These are phyloP conservation scores for Dendrobium catenatum DNA, from an alignment of 106 monocot species.

Conservation along the genomic window DNA sequence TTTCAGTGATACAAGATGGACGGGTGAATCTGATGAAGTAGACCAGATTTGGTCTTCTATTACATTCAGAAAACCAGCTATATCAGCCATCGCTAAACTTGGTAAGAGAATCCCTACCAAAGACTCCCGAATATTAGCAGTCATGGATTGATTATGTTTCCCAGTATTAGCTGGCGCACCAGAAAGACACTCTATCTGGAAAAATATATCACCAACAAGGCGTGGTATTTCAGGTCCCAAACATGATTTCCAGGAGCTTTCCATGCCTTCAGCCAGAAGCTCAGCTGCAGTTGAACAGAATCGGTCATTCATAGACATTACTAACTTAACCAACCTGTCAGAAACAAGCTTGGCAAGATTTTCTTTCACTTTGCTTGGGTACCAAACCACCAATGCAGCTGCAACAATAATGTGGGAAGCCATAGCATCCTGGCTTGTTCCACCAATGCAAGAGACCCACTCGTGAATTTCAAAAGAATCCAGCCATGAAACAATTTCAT, in stretches of 20 bases:
- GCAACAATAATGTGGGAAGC: constrained; percentile 87
- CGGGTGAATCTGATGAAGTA: constrained; percentile 86
- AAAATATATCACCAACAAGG: constrained; percentile 69
- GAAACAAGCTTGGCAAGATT: constrained; percentile 50
- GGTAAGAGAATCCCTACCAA: constrained; percentile 79
- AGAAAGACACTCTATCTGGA: constrained; percentile 88
- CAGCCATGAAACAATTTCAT: constrained; percentile 56
- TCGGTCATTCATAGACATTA: constrained; percentile 82
- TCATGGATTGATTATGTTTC: constrained; percentile 30
- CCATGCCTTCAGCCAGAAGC: constrained; percentile 98
- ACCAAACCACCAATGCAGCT: constrained; percentile 95
- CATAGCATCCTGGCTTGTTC: constrained; percentile 80
- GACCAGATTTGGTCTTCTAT: constrained; percentile 91
- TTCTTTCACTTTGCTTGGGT: constrained; percentile 84
- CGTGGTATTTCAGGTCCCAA: constrained; percentile 61
- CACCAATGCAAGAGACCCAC: constrained; percentile 82
- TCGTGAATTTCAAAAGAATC: constrained; percentile 87
- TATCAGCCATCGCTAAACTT: constrained; percentile 85
- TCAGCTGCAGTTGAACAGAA: constrained; percentile 94
- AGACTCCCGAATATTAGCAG: constrained; percentile 61
- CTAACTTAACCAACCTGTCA: constrained; percentile 73
- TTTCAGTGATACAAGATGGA: constrained; percentile 73
- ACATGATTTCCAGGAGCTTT: constrained; percentile 67
- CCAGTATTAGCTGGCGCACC: constrained; percentile 31
- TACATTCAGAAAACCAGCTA: constrained; percentile 64